Base-by-base conservation (phyloP, 768 basidiomycete species). In the Dacryopinax spathularia region DNA sequence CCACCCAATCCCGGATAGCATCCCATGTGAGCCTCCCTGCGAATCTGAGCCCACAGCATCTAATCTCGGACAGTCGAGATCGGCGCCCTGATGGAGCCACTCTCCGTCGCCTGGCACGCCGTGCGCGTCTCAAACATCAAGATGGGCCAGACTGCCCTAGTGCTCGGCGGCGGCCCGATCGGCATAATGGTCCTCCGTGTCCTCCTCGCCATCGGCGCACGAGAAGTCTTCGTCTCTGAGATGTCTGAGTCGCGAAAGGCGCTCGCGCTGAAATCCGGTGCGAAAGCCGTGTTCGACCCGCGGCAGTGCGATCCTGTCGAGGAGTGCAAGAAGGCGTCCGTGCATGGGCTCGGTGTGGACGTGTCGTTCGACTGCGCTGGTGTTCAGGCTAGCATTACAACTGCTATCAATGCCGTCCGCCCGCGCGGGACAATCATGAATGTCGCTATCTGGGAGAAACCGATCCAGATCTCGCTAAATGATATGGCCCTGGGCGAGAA, bases 281-380 rank as follows among this genome's bases (percentile, higher is more conserved):
- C 79, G 1, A 73, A 75, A 18, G 68, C 69, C 22, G 72, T 73
- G 4, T 67, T 77, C 66, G 73, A 80, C 60, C 79, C 79, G 2
- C 68, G 66, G 9, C 33, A 66, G 9, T 48, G 62, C 3, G 71
- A 76, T 65, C 63, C 77, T 31, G 67, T 71, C 2, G 64, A 68
- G 0, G 70, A 68, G 0, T 70, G 73, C 5, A 60, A 70, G 22
- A 65, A 70, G 31, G 70, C 71, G 1, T 79, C 72, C 15, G 66
- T 62, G 33, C 35, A 36, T 1, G 71, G 71, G 13, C 39, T 66
- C 2, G 80, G 80, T 27, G 78, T 77, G 10, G 77, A 80, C 64
- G 71, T 80, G 44, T 77, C 74, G 2, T 80, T 79, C 66, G 81
- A 82, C 44, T 78, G 79, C 18, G 78, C 79, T 2, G 80, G 80